phyloP scores from a whole-genome alignment of 306 rosid genomes.

The Acmispon strigosus region DNA sequence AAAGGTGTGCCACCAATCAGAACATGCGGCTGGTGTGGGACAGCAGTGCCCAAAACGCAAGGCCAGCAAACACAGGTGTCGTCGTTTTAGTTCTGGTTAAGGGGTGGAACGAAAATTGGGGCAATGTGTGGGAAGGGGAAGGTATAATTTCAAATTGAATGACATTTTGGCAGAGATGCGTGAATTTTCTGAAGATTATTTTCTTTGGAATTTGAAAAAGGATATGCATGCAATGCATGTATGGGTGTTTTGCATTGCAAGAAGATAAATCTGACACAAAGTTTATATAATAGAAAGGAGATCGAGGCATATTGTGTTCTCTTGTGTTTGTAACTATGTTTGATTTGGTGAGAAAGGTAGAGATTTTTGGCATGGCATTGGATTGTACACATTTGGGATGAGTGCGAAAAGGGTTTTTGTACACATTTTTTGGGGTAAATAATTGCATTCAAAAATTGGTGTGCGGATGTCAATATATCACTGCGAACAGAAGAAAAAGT shows the following conservation, averaged over 20 bases:
- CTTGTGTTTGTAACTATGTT: not conserved
- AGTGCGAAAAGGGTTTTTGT: not conserved
- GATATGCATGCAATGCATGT: slow-evolving; percentile 7
- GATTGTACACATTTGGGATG: not conserved
- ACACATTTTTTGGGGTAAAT: too few species aligned
- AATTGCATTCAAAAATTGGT: too few species aligned
- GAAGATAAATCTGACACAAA: slow-evolving; percentile 36
- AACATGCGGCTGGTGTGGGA: slow-evolving; percentile 22
- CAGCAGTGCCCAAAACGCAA: not conserved
- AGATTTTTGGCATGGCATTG: not conserved
- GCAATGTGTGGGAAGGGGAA: not conserved
- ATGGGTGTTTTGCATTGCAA: not conserved
- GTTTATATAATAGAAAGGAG: slow-evolving; percentile 17
- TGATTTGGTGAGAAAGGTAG: not conserved
- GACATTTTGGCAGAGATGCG: slow-evolving; percentile 4
- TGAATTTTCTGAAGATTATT: not conserved
- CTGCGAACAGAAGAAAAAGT: too few species aligned
- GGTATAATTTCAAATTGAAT: slow-evolving; percentile 1
- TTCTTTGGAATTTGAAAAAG: slow-evolving; percentile 46
- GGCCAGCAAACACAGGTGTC: slow-evolving; percentile 3
- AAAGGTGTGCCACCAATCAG: slow-evolving; percentile 33
- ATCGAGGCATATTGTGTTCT: slow-evolving; percentile 13
- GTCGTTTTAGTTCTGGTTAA: slow-evolving; percentile 14
- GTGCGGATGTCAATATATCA: too few species aligned
- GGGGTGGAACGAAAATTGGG: not conserved